Base-by-base conservation (phyloP, 2,329 filamentous ascomycete genomes). In the Clarireedia sp. region DNA sequence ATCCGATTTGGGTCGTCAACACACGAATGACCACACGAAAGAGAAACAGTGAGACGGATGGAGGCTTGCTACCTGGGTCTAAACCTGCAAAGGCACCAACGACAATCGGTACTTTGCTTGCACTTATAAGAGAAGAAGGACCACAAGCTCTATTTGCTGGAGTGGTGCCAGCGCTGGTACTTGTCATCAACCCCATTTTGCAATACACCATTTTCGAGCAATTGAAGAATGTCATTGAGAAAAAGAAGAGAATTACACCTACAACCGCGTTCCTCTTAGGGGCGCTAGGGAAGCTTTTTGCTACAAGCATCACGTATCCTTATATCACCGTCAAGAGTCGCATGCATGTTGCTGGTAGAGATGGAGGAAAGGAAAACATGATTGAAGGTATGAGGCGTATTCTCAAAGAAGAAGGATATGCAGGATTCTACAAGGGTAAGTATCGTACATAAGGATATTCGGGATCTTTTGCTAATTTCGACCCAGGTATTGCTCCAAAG, bases 171-270 rank as follows among this genome's bases (percentile, higher is more conserved):
- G 94, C 94, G 0, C 77, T 99, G 63, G 85, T 99, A 63, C 79
- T 99, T 61, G 94, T 99, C 67, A 90, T 96, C 75, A 99, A 99
- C 76, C 94, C 94, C 4, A 99, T 99, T 63, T 77, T 99, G 61
- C 94, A 99, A 75, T 99, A 99, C 74, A 99, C 94, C 16, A 87
- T 99, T 55, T 99, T 97, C 67, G 94, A 99, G 78, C 92, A 99
- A 77, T 77, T 97, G 75, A 97, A 96, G 82, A 96, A 97, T 70
- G 67, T 79, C 24, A 74, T 96, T 55, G 92, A 96, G 80, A 87
- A 81, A 70, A 79, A 80, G 61, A 70, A 66, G 59, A 83, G 86
- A 64, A 81, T 97, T 56, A 95, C 89, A 0, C 90, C 92, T 1
- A 86, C 83, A 54, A 82, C 95, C 63, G 90, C 90, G 49, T 99